Evolutionary conservation across 164 flowering plant genomes (phyloP).

Genomic region (Annona squamosa): DNA sequence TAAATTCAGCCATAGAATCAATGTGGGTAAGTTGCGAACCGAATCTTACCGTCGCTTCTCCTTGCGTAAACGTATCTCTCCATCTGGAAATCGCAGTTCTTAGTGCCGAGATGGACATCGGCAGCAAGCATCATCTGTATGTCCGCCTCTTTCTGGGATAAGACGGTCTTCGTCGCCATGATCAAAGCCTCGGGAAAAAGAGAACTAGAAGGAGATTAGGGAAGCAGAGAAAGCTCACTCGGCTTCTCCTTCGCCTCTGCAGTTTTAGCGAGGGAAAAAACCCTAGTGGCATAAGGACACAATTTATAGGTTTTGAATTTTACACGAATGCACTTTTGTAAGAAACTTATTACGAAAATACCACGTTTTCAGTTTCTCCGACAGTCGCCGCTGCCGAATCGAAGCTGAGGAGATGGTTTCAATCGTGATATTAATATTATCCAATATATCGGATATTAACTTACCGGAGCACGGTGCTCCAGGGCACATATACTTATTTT

Average conservation of each 20-base stretch:
- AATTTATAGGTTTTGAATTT: background rate
- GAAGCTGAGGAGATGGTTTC: too few relatives aligned
- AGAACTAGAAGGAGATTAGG: background rate
- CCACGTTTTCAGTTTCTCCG: background rate
- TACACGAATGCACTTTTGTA: too few relatives aligned
- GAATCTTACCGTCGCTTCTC: constrained; percentile 51
- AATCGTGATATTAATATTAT: too few relatives aligned
- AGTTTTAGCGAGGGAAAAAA: background rate
- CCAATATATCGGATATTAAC: too few relatives aligned
- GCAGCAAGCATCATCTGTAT: constrained; percentile 86
- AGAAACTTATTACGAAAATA: background rate
- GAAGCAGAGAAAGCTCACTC: background rate
- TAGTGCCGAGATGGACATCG: constrained; percentile 80
- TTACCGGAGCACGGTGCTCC: too few relatives aligned
- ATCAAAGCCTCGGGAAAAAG: background rate
- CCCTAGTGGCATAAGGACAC: background rate
- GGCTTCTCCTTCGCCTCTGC: background rate
- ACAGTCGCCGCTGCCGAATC: too few relatives aligned
- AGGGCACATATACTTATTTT: too few relatives aligned
- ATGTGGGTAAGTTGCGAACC: background rate
- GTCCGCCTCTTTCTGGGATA: constrained; percentile 62
- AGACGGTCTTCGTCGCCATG: constrained; percentile 31
- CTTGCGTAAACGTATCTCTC: constrained; percentile 84
- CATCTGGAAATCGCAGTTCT: constrained; percentile 87
- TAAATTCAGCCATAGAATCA: background rate